These are phyloP conservation scores for Luffa acutangula DNA, from an alignment of 306 rosid species.

Conservation along the genomic window DNA sequence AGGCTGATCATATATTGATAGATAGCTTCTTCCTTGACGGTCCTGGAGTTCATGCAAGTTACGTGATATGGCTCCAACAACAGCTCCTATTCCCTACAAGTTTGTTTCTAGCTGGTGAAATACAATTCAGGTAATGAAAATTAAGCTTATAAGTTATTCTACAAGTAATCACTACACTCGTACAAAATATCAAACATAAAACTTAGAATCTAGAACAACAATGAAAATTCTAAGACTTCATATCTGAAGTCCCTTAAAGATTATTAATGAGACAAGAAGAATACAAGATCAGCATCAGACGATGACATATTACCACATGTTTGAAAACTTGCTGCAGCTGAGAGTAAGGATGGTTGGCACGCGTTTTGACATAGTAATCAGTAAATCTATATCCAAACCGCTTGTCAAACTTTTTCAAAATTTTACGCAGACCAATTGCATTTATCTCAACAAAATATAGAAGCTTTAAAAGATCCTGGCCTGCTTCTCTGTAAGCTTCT, in stretches of 20 bases:
- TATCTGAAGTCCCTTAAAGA: neutral
- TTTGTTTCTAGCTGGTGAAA: conserved; percentile 16
- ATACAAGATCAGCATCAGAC: conserved; percentile 10
- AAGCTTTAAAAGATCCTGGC: conserved; percentile 77
- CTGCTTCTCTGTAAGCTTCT: conserved; percentile 74
- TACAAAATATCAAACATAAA: neutral
- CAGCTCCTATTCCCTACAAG: conserved; percentile 88
- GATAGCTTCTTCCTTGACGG: conserved; percentile 95
- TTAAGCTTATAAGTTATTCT: neutral
- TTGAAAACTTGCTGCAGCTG: conserved; percentile 99
- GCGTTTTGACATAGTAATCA: conserved; percentile 84
- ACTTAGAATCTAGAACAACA: neutral
- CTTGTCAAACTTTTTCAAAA: conserved; percentile 94
- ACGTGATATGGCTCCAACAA: conserved; percentile 96
- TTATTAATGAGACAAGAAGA: neutral
- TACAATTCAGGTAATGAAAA: conserved; percentile 12
- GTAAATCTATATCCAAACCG: conserved; percentile 91
- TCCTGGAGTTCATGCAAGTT: conserved; percentile 97
- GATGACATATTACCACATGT: conserved; percentile 77
- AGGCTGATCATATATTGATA: conserved; percentile 87
- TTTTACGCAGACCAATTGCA: conserved; percentile 95
- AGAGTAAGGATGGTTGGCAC: conserved; percentile 97
- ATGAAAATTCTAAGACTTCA: neutral
- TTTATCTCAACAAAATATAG: conserved; percentile 81
- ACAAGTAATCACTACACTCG: neutral